Percentiles rank a stretch among this genome's conserved stretches.
These are phyloP conservation scores for Fragilariopsis cylindrus DNA, from an alignment of 108 stramenopile genomes.

Conservation along the genomic window DNA sequence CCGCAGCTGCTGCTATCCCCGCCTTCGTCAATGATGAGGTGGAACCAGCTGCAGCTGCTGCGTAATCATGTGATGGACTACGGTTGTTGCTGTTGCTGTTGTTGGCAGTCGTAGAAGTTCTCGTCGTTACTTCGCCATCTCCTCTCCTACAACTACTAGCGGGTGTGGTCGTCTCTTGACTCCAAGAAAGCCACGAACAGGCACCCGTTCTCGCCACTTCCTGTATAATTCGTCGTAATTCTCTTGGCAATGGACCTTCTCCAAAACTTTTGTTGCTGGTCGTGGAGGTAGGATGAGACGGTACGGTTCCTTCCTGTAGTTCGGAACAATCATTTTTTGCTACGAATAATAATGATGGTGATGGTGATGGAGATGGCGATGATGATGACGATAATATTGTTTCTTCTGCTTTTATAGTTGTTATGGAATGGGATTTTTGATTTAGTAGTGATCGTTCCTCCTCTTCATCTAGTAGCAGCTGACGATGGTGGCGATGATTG, in stretches of 20 bases:
- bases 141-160: not conserved
- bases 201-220: constrained; percentile 40
- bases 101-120: not conserved
- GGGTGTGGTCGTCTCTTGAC: constrained; percentile 12
- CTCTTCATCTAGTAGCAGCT: no score
- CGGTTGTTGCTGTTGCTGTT: not conserved
- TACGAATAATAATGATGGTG: no score
- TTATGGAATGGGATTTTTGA: no score
- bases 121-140: not conserved
- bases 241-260: constrained; percentile 23
- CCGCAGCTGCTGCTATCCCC: not conserved
- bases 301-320: no score
- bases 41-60: not conserved
- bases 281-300: no score
- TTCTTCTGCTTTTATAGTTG: no score
- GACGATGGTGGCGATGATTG: not conserved
- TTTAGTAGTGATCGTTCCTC: no score
- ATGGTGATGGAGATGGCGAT: no score
- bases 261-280: not conserved
- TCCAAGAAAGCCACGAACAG: constrained; percentile 45
- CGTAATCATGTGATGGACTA: not conserved
- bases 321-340: no score
- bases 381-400: no score
- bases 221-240: constrained; percentile 37
- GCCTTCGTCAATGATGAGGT: not conserved